Evolutionary conservation across 2,329 filamentous ascomycete genomes (phyloP), one percentile per base, ranked within the genome.

Genomic region (Neobulgaria alba): DNA sequence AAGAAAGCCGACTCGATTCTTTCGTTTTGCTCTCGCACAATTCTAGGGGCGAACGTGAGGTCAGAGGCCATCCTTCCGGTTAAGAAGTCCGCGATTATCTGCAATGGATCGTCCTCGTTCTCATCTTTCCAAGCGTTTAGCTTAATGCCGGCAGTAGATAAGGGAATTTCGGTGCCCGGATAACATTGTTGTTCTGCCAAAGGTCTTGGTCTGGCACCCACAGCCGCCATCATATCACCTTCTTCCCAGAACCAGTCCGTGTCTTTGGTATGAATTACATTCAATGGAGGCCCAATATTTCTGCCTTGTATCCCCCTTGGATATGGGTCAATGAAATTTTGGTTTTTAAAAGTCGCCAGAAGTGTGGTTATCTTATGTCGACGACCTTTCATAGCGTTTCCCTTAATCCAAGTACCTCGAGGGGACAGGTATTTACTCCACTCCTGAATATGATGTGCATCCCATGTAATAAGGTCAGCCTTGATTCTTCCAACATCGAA

Each of bases 1-100:
- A 36, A 47, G 18, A 51, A 51, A 1, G 46, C 41, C 1, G 42
- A 40, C 26, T 51, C 48, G 14, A 51, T 41, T 4, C 29, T 14
- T 16, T 46, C 38, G 4, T 35, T 38, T n/a, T 41, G 15, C 14
- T 20, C 23, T n/a, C n/a, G 15, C 7, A 10, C 10, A 12, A 7
- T 2, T 5, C 16, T 10, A n/a, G 19, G 18, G 18, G n/a, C 16
- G 15, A 15, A 14, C 2, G 15, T 17, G n/a, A n/a, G n/a, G 5
- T 36, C 0, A 2, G 10, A 14, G 0, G 42, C 40, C 12, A 47
- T 31, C 3, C 30, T 14, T 3, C 46, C 41, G 5, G 18, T 39
- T 3, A 51, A 29, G 15, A 47, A 51, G 23, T 44, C 23, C 2
- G n/a, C 29, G 2, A 45, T 26, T 2, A 49, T 37, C 1, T 15